Percentiles rank a stretch among this genome's conserved stretches.
phyloP scores from a whole-genome alignment of 169 alveolate species.

The Plasmodium falciparum region DNA sequence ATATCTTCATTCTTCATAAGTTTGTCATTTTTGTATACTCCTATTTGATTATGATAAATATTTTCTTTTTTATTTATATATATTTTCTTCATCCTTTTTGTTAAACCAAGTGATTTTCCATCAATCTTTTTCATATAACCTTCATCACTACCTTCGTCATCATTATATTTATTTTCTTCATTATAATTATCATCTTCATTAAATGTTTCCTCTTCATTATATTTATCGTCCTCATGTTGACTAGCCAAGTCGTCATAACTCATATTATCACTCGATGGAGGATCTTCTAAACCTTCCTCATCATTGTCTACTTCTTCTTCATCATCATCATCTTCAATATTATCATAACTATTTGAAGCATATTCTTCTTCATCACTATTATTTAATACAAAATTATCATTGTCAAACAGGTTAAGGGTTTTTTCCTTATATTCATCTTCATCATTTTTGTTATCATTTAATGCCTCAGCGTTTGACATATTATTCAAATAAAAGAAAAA shows the following conservation, averaged over 20 bases:
- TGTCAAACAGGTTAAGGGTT: constrained; percentile 59
- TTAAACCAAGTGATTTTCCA: neutral
- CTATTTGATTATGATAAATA: constrained; percentile 35
- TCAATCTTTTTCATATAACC: constrained; percentile 3
- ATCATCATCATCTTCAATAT: constrained; percentile 50
- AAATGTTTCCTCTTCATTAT: constrained; percentile 63
- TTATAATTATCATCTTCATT: constrained; percentile 73
- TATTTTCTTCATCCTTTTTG: constrained; percentile 10
- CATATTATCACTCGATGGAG: constrained; percentile 85
- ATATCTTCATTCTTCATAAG: constrained; percentile 59
- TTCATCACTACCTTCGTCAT: constrained; percentile 32
- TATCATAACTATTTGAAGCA: constrained; percentile 58
- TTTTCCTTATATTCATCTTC: neutral
- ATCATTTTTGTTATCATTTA: neutral
- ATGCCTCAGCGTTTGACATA: neutral
- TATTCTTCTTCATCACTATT: constrained; percentile 46
- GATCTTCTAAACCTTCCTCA: constrained; percentile 77
- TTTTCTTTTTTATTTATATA: constrained; percentile 34
- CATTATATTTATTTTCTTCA: constrained; percentile 32
- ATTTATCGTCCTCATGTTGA: constrained; percentile 45
- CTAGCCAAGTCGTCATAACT: constrained; percentile 21
- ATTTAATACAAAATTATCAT: constrained; percentile 45
- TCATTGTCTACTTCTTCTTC: constrained; percentile 69
- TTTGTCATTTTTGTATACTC: constrained; percentile 42
- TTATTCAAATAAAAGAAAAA: neutral